Evolutionary conservation across 192 early-diverging fungal genomes (phyloP).

Genomic region (Entomortierella parvispora): DNA sequence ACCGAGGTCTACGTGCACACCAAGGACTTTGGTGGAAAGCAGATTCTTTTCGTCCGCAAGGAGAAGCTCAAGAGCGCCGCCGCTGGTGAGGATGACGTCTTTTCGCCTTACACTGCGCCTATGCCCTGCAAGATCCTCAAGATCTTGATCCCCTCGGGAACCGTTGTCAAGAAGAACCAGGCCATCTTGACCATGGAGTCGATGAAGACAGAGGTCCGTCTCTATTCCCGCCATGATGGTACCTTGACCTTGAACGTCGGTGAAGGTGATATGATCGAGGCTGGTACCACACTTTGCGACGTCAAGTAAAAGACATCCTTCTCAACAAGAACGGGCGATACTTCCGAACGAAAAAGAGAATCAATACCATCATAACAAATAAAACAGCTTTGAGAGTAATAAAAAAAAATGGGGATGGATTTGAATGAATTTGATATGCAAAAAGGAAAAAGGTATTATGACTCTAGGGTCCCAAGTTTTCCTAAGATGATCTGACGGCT

Average conservation of each 20-base stretch:
- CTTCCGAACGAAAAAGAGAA: no score
- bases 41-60: slow-evolving; percentile 55
- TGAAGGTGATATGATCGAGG: slow-evolving; percentile 69
- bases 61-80: slow-evolving; percentile 55
- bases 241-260: slow-evolving; percentile 61
- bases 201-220: slow-evolving; percentile 73
- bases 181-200: slow-evolving; percentile 70
- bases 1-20: slow-evolving; percentile 62
- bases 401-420: no score
- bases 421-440: no score
- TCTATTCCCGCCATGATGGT: slow-evolving; percentile 66
- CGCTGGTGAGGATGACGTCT: slow-evolving; percentile 54
- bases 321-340: no score
- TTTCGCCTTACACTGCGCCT: slow-evolving; percentile 67
- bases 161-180: slow-evolving; percentile 64
- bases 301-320: slow-evolving; percentile 39
- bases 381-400: no score
- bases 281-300: slow-evolving; percentile 62
- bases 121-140: slow-evolving; percentile 73
- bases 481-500: no score
- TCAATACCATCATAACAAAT: no score
- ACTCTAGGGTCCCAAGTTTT: no score
- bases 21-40: slow-evolving; percentile 55
- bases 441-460: no score
- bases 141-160: slow-evolving; percentile 61